These are phyloP conservation scores for Extremus antarcticus DNA, from an alignment of 495 filamentous ascomycete species.

Conservation along the genomic window DNA sequence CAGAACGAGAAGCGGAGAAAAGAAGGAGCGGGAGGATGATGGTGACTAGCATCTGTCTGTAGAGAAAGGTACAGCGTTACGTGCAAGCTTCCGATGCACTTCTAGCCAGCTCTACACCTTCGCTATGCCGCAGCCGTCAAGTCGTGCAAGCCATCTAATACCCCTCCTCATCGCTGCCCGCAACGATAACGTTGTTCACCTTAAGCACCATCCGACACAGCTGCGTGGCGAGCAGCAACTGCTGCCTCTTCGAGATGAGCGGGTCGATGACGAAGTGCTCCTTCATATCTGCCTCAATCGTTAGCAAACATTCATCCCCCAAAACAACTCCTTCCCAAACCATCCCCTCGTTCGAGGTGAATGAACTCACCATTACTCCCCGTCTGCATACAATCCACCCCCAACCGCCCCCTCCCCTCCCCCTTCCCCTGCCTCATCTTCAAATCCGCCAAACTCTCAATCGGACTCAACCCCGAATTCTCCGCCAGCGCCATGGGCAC, in stretches of 20 bases:
- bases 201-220: conserved; percentile 99
- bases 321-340: neutral
- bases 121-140: neutral
- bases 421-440: conserved; percentile 87
- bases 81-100: too few species aligned
- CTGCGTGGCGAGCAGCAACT: conserved; percentile 90
- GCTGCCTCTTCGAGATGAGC: conserved; percentile 92
- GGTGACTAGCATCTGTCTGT: too few species aligned
- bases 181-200: conserved; percentile 89
- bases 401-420: conserved; percentile 69
- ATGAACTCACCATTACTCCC: conserved; percentile 64
- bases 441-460: conserved; percentile 86
- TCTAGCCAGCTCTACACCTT: neutral
- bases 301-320: conserved; percentile 10
- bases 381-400: conserved; percentile 94
- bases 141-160: neutral
- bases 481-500: conserved; percentile 95
- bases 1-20: neutral
- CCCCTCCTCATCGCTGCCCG: conserved; percentile 83
- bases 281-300: conserved; percentile 62
- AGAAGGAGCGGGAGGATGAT: too few species aligned
- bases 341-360: too few species aligned
- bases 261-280: conserved; percentile 97
- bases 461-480: conserved; percentile 92
- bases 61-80: too few species aligned